phyloP scores from a whole-genome alignment of 2,329 filamentous ascomycete species.

The Aspergillus versicolor region DNA sequence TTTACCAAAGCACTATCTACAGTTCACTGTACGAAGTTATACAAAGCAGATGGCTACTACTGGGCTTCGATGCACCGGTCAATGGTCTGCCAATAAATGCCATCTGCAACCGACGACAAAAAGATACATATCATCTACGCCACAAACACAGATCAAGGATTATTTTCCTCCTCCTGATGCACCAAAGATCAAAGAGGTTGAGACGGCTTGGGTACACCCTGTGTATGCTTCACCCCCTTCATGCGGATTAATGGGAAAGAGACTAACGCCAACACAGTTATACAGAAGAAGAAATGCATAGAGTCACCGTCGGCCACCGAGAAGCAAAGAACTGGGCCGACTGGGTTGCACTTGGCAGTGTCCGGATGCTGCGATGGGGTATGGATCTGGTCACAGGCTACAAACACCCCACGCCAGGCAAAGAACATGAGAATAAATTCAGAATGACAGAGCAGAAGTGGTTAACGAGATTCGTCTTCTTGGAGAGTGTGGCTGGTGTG shows the following conservation, averaged over 20 bases:
- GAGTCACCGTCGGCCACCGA: constrained; percentile 74
- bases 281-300: constrained; percentile 74
- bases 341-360: constrained; percentile 71
- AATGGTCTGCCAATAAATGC: constrained; percentile 18
- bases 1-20: constrained; percentile 27
- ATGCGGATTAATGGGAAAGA: not conserved
- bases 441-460: constrained; percentile 82
- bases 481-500: constrained; percentile 91
- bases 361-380: constrained; percentile 72
- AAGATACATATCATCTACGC: constrained; percentile 40
- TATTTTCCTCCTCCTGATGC: constrained; percentile 63
- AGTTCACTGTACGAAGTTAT: constrained; percentile 25
- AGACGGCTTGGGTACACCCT: constrained; percentile 68
- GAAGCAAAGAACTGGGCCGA: constrained; percentile 72
- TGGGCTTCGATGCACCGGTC: constrained; percentile 23
- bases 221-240: constrained; percentile 36
- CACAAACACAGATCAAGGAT: constrained; percentile 38
- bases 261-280: constrained; percentile 47
- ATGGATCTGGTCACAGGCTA: constrained; percentile 83
- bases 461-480: constrained; percentile 84
- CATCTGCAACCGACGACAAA: constrained; percentile 17
- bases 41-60: constrained; percentile 22
- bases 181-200: constrained; percentile 60
- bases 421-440: constrained; percentile 53
- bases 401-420: constrained; percentile 63